phyloP scores from a whole-genome alignment of 768 basidiomycete genomes.

The button mushroom (Agaricus bisporus) region DNA sequence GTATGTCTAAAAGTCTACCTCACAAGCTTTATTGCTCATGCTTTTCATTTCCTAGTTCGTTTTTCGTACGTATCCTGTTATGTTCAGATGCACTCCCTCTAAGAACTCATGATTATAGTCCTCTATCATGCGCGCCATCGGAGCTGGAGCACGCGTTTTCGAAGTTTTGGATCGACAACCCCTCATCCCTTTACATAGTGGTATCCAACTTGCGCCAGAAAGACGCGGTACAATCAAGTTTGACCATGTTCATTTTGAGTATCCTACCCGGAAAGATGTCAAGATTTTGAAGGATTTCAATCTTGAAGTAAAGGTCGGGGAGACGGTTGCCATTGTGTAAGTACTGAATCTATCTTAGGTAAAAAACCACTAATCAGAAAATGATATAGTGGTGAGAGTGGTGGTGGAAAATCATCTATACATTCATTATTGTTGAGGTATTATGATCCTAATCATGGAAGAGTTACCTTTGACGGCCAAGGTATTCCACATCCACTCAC shows the following conservation, averaged over 20 bases:
- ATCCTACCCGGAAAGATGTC: conserved; percentile 79
- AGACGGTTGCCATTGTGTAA: conserved; percentile 89
- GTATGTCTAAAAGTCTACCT: conserved; percentile 31
- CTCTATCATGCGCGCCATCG: conserved; percentile 95
- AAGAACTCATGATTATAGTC: conserved; percentile 36
- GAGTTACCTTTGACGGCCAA: conserved; percentile 80
- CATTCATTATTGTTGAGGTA: conserved; percentile 84
- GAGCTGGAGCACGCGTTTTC: conserved; percentile 91
- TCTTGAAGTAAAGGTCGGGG: conserved; percentile 75
- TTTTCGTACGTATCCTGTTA: conserved; percentile 33
- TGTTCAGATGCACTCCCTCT: conserved; percentile 19
- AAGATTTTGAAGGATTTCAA: conserved; percentile 80
- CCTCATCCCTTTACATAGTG: conserved; percentile 59
- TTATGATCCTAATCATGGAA: conserved; percentile 83
- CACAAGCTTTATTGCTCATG: conserved; percentile 6
- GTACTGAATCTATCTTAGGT: conserved; percentile 24
- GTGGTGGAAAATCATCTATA: conserved; percentile 90
- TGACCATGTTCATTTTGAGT: conserved; percentile 81
- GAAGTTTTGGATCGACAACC: conserved; percentile 82
- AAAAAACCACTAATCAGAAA: background rate
- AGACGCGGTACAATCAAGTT: conserved; percentile 72
- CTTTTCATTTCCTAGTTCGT: conserved; percentile 28
- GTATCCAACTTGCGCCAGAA: conserved; percentile 46
- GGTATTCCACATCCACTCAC: conserved; percentile 54
- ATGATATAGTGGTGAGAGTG: conserved; percentile 74